phyloP scores from a whole-genome alignment of 805 yeast species.

The Jamesozyma jinghongensis region DNA sequence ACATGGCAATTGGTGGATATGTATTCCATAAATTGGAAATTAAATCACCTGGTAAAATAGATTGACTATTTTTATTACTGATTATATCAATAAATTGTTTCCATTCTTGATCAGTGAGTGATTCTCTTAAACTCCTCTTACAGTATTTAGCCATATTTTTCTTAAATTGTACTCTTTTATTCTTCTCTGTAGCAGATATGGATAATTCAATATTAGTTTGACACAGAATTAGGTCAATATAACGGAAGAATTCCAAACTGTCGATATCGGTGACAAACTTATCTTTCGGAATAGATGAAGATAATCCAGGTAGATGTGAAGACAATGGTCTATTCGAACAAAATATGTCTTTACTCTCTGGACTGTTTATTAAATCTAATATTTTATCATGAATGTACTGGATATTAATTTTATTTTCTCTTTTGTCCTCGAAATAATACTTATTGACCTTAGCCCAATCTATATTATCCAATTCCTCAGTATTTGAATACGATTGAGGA shows the following conservation, averaged over 20 bases:
- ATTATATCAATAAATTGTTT: conserved; percentile 6
- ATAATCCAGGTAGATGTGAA: background rate
- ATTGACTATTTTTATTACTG: conserved; percentile 5
- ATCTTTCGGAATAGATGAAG: background rate
- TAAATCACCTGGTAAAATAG: conserved; percentile 11
- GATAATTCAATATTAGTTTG: conserved; percentile 13
- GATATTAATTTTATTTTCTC: background rate
- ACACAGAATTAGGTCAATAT: conserved; percentile 17
- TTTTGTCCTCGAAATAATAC: conserved; percentile 36
- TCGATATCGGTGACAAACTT: background rate
- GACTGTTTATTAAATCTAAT: background rate
- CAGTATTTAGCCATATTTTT: conserved; percentile 10
- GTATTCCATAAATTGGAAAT: conserved; percentile 21
- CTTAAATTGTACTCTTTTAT: background rate
- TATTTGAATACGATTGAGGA: conserved; percentile 31
- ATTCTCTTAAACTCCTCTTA: conserved; percentile 13
- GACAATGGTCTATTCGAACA: conserved; percentile 1
- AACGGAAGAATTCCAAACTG: conserved; percentile 12
- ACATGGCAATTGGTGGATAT: conserved; percentile 23
- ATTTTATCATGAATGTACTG: conserved; percentile 1
- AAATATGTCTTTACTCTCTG: conserved; percentile 1
- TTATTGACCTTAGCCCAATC: conserved; percentile 32
- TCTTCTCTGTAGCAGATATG: background rate
- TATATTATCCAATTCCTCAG: conserved; percentile 6
- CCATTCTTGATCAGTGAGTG: conserved; percentile 13